Percentiles rank a stretch among this genome's conserved stretches.
These are phyloP conservation scores for Arabis hirsuta DNA, from an alignment of 345 rosid genomes.

Conservation along the genomic window DNA sequence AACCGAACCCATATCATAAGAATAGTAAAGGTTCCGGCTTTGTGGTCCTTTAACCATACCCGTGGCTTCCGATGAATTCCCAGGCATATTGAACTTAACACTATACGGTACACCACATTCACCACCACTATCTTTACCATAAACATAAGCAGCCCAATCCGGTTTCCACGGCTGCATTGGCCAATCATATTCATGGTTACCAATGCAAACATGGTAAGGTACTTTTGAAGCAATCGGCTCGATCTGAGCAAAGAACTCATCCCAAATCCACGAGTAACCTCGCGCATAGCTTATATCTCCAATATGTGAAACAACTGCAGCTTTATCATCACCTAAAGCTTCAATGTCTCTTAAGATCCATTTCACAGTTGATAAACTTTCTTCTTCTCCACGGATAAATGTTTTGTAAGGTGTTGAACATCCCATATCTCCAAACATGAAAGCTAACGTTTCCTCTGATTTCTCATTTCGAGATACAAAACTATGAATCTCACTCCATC, in stretches of 20 bases:
- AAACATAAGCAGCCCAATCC: constrained; percentile 62
- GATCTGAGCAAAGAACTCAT: constrained; percentile 72
- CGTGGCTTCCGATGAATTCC: constrained; percentile 78
- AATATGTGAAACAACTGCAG: constrained; percentile 73
- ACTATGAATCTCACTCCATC: constrained; percentile 73
- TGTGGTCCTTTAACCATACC: constrained; percentile 64
- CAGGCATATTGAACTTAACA: constrained; percentile 89
- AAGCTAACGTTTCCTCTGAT: constrained; percentile 66
- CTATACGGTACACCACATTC: constrained; percentile 96
- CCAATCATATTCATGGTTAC: constrained; percentile 96
- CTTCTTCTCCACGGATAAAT: constrained; percentile 73
- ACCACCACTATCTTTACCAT: constrained; percentile 88
- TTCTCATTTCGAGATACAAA: constrained; percentile 64
- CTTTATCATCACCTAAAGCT: constrained; percentile 63
- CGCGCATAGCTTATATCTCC: constrained; percentile 95
- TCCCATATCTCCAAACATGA: constrained; percentile 94
- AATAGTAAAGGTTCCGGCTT: constrained; percentile 81
- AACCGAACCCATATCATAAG: constrained; percentile 70
- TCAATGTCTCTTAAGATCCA: constrained; percentile 86
- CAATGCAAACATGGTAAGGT: constrained; percentile 92
- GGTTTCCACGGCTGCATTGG: constrained; percentile 93
- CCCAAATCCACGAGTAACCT: constrained; percentile 95
- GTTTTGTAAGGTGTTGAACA: constrained; percentile 76
- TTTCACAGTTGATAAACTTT: constrained; percentile 75
- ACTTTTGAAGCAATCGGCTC: constrained; percentile 83